phyloP scores from a whole-genome alignment of 441 rosid genomes.

The Pelargonium citronellum region DNA sequence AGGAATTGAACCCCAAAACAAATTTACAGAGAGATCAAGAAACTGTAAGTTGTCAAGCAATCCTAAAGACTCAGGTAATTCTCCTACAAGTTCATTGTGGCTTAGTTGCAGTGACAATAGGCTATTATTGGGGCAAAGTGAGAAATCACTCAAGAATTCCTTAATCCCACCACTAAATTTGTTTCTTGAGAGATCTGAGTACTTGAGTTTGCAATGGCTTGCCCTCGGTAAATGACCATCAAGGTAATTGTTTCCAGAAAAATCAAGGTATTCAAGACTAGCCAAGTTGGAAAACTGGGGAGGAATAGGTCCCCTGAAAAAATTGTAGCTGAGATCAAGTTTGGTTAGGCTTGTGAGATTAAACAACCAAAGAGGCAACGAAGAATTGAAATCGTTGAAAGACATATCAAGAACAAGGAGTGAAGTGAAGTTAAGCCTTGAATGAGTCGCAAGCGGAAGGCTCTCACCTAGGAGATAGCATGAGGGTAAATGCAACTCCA shows the following conservation, averaged over 20 bases:
- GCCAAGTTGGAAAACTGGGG: conserved; percentile 27
- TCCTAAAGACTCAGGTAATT: conserved; percentile 37
- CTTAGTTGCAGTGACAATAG: conserved; percentile 27
- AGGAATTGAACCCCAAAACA: conserved; percentile 40
- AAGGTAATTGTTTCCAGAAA: conserved; percentile 28
- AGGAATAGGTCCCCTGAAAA: conserved; percentile 29
- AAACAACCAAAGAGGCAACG: conserved; percentile 33
- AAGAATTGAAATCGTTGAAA: conserved; percentile 32
- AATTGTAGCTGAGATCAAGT: conserved; percentile 30
- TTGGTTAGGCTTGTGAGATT: conserved; percentile 32
- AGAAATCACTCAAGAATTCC: conserved; percentile 26
- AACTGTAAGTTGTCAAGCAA: conserved; percentile 26
- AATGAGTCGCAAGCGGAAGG: conserved; percentile 24
- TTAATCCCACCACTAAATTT: conserved; percentile 23
- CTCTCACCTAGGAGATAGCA: conserved; percentile 29
- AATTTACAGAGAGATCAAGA: conserved; percentile 32
- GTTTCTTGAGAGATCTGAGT: conserved; percentile 33
- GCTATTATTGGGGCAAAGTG: conserved; percentile 17
- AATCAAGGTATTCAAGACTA: conserved; percentile 29
- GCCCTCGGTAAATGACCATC: conserved; percentile 31
- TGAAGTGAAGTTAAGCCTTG: conserved; percentile 27
- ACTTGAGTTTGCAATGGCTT: conserved; percentile 22
- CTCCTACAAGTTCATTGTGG: conserved; percentile 29
- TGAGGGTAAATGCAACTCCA: conserved; percentile 28
- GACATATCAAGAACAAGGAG: conserved; percentile 41